Base-by-base conservation (phyloP, 768 basidiomycete genomes). In the Termitomyces sp. region DNA sequence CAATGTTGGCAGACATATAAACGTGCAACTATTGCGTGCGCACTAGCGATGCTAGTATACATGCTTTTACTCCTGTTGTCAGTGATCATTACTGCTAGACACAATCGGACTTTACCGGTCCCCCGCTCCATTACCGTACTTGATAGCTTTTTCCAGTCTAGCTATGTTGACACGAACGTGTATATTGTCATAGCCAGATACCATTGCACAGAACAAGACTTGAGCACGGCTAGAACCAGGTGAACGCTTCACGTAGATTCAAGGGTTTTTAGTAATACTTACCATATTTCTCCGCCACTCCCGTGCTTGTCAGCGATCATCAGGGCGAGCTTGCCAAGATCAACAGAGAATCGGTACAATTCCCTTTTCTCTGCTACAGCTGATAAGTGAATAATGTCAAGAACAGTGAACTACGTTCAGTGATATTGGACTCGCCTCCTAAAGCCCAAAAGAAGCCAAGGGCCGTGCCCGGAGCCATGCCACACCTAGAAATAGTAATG, bases 391-490 rank as follows among this genome's bases (percentile, higher is more conserved):
- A 27, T 11, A 62, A 51, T 30, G 48, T 57, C n/a, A 57, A 24
- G 57, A 51, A 36, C 6, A 46, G 18, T 27, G 18, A 13, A 47
- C 41, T 20, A n/a, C 16, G 16, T 13, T 12, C 45, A 24, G n/a
- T 24, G 13, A 20, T 31, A 2, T 20, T 20, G 16, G 42, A 55
- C 22, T 45, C 64, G 86, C 86, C 85, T 68, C 81, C 83, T 6
- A 87, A 72, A 15, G 83, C 81, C 86, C 85, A 89, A 66, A 89
- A 87, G 70, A 91, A 87, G 6, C 89, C 89, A 18, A 87, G 70
- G 0, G 86, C 82, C 8, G 86, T 84, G 5, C 86, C 86, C 16
- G 87, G 80, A 7, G 84, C 79, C 76, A 91, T 86, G 6, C 88
- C 89, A 56, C 79, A 81, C 30, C 86, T 88, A 55, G 39, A 15